Conservation (phyloP, 306 rosid genomes). For the Astragalus membranaceus region DNA sequence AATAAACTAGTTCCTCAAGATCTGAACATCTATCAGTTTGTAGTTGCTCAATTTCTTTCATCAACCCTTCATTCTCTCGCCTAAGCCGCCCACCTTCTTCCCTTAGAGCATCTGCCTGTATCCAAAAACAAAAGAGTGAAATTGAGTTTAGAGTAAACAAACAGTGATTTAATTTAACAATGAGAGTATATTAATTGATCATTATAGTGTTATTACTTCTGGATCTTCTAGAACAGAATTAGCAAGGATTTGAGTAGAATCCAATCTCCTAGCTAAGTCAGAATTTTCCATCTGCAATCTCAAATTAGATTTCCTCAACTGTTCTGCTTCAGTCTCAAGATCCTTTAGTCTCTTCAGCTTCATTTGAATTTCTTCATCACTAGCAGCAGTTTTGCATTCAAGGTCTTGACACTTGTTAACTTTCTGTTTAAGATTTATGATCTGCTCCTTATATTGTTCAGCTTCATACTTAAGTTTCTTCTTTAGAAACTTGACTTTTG, state of each 20-base stretch:
- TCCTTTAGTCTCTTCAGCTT: constrained; percentile 45
- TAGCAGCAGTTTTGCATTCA: constrained; percentile 34
- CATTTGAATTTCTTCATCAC: constrained; percentile 27
- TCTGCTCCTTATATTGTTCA: constrained; percentile 63
- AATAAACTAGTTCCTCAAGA: constrained; percentile 77
- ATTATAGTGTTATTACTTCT: constrained; percentile 39
- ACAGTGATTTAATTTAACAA: neutral
- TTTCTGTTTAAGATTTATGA: constrained; percentile 51
- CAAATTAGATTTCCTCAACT: constrained; percentile 44
- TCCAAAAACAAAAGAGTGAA: constrained; percentile 3
- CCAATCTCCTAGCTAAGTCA: constrained; percentile 64
- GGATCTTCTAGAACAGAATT: constrained; percentile 62
- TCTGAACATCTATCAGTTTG: constrained; percentile 58
- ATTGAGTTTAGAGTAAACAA: neutral
- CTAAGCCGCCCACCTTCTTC: constrained; percentile 40
- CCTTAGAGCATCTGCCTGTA: constrained; percentile 48
- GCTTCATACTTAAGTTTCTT: constrained; percentile 68
- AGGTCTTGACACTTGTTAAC: constrained; percentile 59
- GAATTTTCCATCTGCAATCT: constrained; percentile 54
- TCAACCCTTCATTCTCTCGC: constrained; percentile 40
- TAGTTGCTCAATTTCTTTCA: constrained; percentile 54
- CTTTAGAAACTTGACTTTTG: constrained; percentile 59
- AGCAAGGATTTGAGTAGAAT: constrained; percentile 74
- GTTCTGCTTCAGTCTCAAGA: constrained; percentile 52
- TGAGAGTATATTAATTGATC: neutral